Evolutionary conservation across 2,329 filamentous ascomycete genomes (phyloP), one percentile per base, ranked within the genome.

Genomic region (Apiospora marii): DNA sequence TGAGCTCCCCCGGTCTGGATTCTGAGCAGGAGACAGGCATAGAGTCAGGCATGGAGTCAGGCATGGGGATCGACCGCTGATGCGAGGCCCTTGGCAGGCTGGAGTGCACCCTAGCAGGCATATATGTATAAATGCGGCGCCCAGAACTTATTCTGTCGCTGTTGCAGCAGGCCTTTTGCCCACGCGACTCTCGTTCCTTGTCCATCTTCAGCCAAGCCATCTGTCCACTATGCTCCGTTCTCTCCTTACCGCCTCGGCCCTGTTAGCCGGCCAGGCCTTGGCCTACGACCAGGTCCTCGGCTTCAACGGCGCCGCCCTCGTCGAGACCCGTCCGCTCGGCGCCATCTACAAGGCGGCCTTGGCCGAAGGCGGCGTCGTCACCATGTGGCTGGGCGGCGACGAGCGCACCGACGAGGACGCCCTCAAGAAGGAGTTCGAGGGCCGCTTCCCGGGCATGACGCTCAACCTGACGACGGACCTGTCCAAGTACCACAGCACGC

Each of bases 401-500:
- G 85, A 87, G 72, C 74, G 74, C 41, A 77, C 75, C 58, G 83
- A 85, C 69, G 83, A 83, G 46, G 76, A 84, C 70, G 41, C 14
- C 1, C 73, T 87, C 19, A 87, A 85, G 75, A 53, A 78, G 4
- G 81, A 81, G 0, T 89, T 88, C 73, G 85, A 87, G 74, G 74
- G 76, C 0, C 79, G 81, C 0, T 89, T 88, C 74, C 87, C 87
- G 0, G 83, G 83, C 12, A 84, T 89, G 72, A 85, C 82, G 4
- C 82, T 89, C 22, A 88, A 89, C 74, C 69, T 88, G 48, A 89
- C 87, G 0, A 86, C 89, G 61, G 87, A 89, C 72, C 76, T 89
- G 0, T 88, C 87, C 73, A 90, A 89, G 75, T 90, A 89, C 74
- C 87, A 87, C 74, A 85, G 88, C 71, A 80, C 75, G 24, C 80